Evolutionary conservation across 179 eudicot genomes (phyloP).

Genomic region (Silene vulgaris): DNA sequence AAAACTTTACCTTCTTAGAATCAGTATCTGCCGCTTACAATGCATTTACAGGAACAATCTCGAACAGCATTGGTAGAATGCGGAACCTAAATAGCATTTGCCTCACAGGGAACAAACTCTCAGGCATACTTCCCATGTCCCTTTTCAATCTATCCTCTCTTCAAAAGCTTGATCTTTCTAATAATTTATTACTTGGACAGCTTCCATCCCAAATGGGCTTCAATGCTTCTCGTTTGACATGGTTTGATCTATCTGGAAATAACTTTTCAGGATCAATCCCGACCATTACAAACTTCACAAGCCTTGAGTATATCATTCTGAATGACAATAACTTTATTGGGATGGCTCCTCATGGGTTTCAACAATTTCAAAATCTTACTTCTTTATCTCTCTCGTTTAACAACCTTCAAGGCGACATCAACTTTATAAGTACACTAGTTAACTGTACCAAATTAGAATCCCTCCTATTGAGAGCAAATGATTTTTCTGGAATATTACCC

Average conservation of each 20-base stretch:
- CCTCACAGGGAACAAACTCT: constrained; percentile 14
- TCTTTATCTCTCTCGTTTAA: not conserved
- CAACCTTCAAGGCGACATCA: constrained; percentile 20
- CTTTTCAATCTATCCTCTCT: constrained; percentile 24
- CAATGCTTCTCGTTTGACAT: not conserved
- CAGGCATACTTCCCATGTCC: constrained; percentile 22
- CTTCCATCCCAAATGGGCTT: constrained; percentile 26
- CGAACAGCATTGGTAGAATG: constrained; percentile 11
- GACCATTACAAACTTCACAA: constrained; percentile 15
- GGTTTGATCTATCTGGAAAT: constrained; percentile 3
- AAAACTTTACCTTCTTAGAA: constrained; percentile 18
- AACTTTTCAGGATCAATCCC: constrained; percentile 24
- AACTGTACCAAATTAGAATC: constrained; percentile 6
- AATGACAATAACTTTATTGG: constrained; percentile 16
- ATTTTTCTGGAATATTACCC: constrained; percentile 18
- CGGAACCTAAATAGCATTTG: constrained; percentile 4
- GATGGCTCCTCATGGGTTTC: not conserved
- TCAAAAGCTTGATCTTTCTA: not conserved
- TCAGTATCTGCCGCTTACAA: not conserved
- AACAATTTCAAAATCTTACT: not conserved
- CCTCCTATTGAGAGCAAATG: not conserved
- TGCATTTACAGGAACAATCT: constrained; percentile 19
- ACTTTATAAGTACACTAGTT: constrained; percentile 15
- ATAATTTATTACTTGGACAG: constrained; percentile 16
- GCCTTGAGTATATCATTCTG: not conserved